A percentile compares a stretch with the other conserved stretches of the same genome.
phyloP scores from a whole-genome alignment of 495 filamentous ascomycete species.

The Hyaloscypha finlandica region DNA sequence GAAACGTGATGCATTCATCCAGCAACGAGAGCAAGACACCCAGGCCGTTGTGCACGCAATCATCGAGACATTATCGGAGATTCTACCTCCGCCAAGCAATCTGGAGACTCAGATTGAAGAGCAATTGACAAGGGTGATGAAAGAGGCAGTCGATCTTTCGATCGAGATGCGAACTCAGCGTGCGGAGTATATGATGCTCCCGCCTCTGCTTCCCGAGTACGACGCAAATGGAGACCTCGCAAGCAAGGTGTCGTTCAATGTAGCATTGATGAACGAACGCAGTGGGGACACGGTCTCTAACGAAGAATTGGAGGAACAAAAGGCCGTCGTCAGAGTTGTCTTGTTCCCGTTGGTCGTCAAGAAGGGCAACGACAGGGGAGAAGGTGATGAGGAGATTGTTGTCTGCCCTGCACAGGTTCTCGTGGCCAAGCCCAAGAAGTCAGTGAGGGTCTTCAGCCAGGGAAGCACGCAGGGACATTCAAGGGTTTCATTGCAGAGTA shows the following conservation, averaged over 20 bases:
- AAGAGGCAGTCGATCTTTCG: conserved; percentile 79
- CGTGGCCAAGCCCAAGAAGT: conserved; percentile 46
- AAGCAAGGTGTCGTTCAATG: conserved; percentile 83
- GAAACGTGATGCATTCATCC: conserved; percentile 68
- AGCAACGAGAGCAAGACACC: conserved; percentile 79
- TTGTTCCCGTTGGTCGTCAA: conserved; percentile 94
- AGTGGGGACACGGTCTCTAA: conserved; percentile 67
- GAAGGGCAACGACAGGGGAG: conserved; percentile 84
- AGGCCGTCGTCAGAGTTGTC: conserved; percentile 83
- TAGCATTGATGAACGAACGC: conserved; percentile 89
- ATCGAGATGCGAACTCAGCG: conserved; percentile 96
- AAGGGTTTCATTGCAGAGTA: conserved; percentile 24
- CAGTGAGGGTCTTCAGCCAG: conserved; percentile 21
- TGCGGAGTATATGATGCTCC: conserved; percentile 96
- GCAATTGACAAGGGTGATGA: conserved; percentile 80
- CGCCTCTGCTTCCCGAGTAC: conserved; percentile 92
- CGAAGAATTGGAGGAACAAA: conserved; percentile 71
- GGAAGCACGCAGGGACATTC: conserved; percentile 20
- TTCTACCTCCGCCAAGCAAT: conserved; percentile 80
- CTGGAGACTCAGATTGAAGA: conserved; percentile 72
- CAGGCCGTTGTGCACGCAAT: conserved; percentile 88
- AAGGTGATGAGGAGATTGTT: conserved; percentile 87
- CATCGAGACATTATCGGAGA: conserved; percentile 70
- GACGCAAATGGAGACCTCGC: conserved; percentile 87
- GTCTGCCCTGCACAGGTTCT: conserved; percentile 93